Conservation (phyloP, 208 protist species). For the Eutreptiella sp. region DNA sequence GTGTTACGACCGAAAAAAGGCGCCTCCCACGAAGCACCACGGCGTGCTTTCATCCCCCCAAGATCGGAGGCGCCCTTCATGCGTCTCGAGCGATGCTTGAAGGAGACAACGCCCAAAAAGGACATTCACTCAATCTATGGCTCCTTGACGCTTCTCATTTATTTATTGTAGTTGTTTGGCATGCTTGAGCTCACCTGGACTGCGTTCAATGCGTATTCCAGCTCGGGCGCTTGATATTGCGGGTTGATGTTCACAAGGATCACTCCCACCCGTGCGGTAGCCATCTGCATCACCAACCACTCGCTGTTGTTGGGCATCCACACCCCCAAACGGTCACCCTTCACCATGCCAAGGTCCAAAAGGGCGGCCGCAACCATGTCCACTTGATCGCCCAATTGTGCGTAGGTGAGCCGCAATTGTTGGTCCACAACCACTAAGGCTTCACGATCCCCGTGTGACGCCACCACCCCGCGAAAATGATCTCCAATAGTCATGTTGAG, state of each 20-base stretch:
- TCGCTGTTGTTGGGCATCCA: conserved; percentile 52
- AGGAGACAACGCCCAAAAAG: conserved; percentile 20
- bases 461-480: no score
- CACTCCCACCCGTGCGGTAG: conserved; percentile 41
- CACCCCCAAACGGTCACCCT: conserved; percentile 53
- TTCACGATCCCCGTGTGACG: no score
- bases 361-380: conserved; percentile 38
- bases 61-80: background rate
- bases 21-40: background rate
- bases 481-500: no score
- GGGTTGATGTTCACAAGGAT: conserved; percentile 59
- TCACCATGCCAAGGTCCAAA: conserved; percentile 35
- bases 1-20: background rate
- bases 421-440: no score
- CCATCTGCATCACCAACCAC: conserved; percentile 43
- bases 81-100: background rate
- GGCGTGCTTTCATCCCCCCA: background rate
- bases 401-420: conserved; percentile 28
- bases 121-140: no score
- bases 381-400: conserved; percentile 29
- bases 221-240: conserved; percentile 40
- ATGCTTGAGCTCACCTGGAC: conserved; percentile 41
- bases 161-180: conserved; percentile 32
- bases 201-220: conserved; percentile 43
- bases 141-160: no score